A percentile compares a stretch with the other conserved stretches of the same genome.
These are phyloP conservation scores for Colletotrichum tofieldiae DNA, from an alignment of 2,329 filamentous ascomycete species.

Conservation along the genomic window DNA sequence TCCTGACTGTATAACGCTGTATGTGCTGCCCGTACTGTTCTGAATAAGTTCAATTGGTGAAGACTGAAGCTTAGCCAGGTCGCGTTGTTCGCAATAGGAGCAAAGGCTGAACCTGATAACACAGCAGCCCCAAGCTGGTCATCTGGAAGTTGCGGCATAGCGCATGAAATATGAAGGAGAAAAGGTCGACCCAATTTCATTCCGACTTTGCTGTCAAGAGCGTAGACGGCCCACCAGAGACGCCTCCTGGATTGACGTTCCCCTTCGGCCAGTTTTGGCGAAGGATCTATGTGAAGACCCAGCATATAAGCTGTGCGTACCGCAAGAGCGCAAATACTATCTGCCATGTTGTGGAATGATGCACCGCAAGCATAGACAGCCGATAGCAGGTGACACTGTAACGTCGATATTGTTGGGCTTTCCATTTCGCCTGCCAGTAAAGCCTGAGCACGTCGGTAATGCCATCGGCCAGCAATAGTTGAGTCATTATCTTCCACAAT, in stretches of 20 bases:
- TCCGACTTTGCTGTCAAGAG: conserved; percentile 62
- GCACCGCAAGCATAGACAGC: conserved; percentile 63
- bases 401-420: conserved; percentile 61
- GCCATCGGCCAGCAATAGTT: conserved; percentile 60
- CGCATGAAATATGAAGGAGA: background rate
- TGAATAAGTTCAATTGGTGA: background rate
- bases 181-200: conserved; percentile 65
- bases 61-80: conserved; percentile 20
- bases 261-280: conserved; percentile 48
- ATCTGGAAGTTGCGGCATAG: conserved; percentile 8
- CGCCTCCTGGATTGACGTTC: conserved; percentile 63
- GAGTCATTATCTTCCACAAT: conserved; percentile 50
- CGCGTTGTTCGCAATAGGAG: background rate
- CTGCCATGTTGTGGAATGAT: conserved; percentile 64
- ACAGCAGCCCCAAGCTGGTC: conserved; percentile 12
- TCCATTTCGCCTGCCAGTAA: conserved; percentile 62
- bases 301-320: conserved; percentile 63
- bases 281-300: conserved; percentile 64
- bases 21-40: background rate
- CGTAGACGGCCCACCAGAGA: conserved; percentile 68
- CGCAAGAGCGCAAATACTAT: conserved; percentile 57
- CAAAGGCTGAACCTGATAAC: conserved; percentile 14
- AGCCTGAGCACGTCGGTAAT: conserved; percentile 63
- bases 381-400: conserved; percentile 64
- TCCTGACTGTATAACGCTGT: conserved; percentile 3